A percentile compares a stretch with the other conserved stretches of the same genome.
Conservation (phyloP, 177 flowering plant species). For the Vitis hybrid region DNA sequence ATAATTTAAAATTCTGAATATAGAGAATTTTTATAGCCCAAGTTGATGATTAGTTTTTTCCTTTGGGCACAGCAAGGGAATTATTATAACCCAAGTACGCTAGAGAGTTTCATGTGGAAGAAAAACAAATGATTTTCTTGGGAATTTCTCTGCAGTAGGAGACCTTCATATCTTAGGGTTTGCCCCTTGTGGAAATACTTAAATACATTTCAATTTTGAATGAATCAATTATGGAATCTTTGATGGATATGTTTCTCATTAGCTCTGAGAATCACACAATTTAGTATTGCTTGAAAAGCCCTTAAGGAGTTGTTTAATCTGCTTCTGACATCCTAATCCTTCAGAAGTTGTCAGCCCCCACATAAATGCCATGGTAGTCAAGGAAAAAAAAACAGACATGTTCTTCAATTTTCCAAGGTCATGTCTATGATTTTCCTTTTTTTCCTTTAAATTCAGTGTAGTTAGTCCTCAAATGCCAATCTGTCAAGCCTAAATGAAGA, state of each 20-base stretch:
- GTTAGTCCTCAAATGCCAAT: no score
- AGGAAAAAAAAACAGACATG: not conserved
- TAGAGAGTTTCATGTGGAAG: no score
- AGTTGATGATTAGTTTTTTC: no score
- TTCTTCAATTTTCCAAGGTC: slow-evolving; percentile 3
- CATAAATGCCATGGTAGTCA: not conserved
- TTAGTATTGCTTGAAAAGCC: not conserved
- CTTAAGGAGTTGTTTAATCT: not conserved
- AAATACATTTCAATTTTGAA: not conserved
- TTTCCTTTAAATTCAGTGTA: no score
- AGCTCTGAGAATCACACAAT: no score
- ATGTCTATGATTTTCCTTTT: not conserved
- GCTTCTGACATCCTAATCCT: not conserved
- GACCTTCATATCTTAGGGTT: not conserved
- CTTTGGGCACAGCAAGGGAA: no score
- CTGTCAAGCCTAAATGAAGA: no score
- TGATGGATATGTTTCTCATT: not conserved
- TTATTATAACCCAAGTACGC: no score
- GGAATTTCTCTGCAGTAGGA: not conserved
- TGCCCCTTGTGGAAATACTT: no score
- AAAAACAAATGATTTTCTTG: no score
- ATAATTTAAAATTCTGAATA: no score
- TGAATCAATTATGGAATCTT: not conserved
- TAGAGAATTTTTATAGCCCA: no score
- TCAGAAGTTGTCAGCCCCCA: slow-evolving; percentile 3